phyloP scores from a whole-genome alignment of 495 filamentous ascomycete genomes.

The Aspergillus bertholletiae region DNA sequence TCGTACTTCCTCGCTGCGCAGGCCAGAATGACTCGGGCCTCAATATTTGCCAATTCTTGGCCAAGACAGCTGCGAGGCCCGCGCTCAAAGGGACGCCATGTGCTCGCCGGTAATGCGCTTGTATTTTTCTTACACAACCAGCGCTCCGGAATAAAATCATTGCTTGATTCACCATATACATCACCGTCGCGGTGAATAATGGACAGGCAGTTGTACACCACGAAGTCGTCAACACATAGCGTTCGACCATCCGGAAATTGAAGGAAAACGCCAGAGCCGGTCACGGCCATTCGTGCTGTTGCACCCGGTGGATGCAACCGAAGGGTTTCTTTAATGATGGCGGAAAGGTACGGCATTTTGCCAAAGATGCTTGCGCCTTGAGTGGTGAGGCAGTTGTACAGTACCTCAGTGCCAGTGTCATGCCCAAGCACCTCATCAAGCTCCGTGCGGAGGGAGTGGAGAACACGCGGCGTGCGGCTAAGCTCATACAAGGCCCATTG shows the following conservation, averaged over 20 bases:
- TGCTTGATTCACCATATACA: slow-evolving; percentile 15
- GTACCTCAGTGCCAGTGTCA: slow-evolving; percentile 13
- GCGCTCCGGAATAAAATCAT: slow-evolving; percentile 21
- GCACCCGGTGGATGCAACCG: slow-evolving; percentile 41
- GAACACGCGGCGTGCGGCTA: slow-evolving; percentile 35
- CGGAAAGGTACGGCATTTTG: slow-evolving; percentile 37
- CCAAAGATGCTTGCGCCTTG: slow-evolving; percentile 21
- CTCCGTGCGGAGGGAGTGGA: slow-evolving; percentile 37
- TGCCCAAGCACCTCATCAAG: slow-evolving; percentile 37
- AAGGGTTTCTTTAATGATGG: slow-evolving; percentile 48
- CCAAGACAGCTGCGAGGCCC: slow-evolving; percentile 50
- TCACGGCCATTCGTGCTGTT: slow-evolving; percentile 33
- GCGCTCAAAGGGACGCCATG: slow-evolving; percentile 45
- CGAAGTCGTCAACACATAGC: slow-evolving; percentile 28
- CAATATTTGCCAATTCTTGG: slow-evolving; percentile 43
- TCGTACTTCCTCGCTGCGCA: slow-evolving; percentile 35
- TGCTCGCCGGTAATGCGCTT: slow-evolving; percentile 26
- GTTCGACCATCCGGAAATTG: slow-evolving; percentile 19
- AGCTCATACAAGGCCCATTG: slow-evolving; percentile 46
- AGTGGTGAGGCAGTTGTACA: slow-evolving; percentile 1
- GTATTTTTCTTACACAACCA: slow-evolving; percentile 20
- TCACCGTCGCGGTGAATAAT: slow-evolving; percentile 19
- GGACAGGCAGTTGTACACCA: slow-evolving; percentile 23
- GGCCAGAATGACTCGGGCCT: slow-evolving; percentile 39
- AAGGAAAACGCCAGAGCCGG: slow-evolving; percentile 25